Evolutionary conservation across 805 yeast species (phyloP).

Genomic region (Schwanniomyces occidentalis): DNA sequence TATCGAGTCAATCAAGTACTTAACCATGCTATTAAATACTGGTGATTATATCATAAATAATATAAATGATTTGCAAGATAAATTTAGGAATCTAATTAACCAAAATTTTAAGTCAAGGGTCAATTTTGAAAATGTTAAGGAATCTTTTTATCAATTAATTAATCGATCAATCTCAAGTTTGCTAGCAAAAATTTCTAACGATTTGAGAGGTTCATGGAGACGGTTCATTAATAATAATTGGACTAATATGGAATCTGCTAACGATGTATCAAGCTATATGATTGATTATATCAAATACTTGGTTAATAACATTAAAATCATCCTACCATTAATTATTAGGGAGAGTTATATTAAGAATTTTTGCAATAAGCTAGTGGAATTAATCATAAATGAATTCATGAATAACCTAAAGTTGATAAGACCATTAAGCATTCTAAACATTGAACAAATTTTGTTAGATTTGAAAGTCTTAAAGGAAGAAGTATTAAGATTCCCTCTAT

Average conservation of each 20-base stretch:
- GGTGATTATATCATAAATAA: conserved; percentile 87
- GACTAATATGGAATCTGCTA: conserved; percentile 61
- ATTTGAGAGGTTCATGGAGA: conserved; percentile 74
- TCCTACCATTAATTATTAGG: conserved; percentile 61
- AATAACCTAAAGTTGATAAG: conserved; percentile 58
- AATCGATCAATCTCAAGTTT: conserved; percentile 57
- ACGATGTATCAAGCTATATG: conserved; percentile 72
- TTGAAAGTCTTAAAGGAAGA: conserved; percentile 60
- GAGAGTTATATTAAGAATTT: conserved; percentile 71
- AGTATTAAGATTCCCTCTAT: conserved; percentile 45
- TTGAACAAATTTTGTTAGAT: conserved; percentile 83
- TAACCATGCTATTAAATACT: conserved; percentile 77
- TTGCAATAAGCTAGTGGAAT: conserved; percentile 74
- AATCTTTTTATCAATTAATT: conserved; percentile 56
- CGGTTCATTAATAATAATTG: conserved; percentile 78
- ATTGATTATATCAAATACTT: conserved; percentile 53
- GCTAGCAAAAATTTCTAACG: conserved; percentile 57
- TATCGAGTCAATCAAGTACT: conserved; percentile 62
- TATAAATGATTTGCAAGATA: conserved; percentile 71
- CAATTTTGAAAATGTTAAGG: conserved; percentile 56
- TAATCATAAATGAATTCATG: conserved; percentile 55
- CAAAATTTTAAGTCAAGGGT: conserved; percentile 38
- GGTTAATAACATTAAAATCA: conserved; percentile 44
- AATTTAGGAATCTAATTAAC: conserved; percentile 42
- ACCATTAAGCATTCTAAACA: conserved; percentile 66